Conservation (phyloP, 1,139 yeast genomes). For the Pichia sp. region DNA sequence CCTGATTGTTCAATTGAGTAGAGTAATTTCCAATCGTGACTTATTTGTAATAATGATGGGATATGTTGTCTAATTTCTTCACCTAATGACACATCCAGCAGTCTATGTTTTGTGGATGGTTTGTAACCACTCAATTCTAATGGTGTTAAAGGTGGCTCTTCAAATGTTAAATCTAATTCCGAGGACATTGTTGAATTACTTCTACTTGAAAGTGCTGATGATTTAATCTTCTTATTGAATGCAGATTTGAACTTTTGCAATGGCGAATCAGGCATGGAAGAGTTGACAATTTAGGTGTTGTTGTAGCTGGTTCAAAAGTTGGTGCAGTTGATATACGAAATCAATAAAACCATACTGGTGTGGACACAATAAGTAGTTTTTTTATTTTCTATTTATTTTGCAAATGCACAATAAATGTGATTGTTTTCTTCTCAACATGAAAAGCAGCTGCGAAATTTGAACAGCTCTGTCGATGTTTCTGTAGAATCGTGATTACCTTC, state of each 20-base stretch:
- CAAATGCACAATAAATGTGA: too few species aligned
- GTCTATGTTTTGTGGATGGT: slow-evolving; percentile 46
- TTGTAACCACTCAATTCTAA: slow-evolving; percentile 51
- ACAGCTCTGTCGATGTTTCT: background rate
- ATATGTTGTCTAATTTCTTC: slow-evolving; percentile 65
- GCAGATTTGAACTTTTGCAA: background rate
- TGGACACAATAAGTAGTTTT: too few species aligned
- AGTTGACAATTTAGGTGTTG: background rate
- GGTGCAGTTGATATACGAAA: too few species aligned
- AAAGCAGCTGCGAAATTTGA: background rate
- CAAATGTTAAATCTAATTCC: slow-evolving; percentile 2
- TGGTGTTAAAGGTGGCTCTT: slow-evolving; percentile 41
- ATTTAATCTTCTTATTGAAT: background rate
- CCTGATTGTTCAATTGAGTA: slow-evolving; percentile 92
- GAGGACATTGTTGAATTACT: background rate
- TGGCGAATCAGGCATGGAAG: slow-evolving; percentile 6
- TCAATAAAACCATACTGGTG: too few species aligned
- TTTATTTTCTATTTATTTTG: too few species aligned
- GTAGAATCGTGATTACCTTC: background rate
- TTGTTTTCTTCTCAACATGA: background rate
- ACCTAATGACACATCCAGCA: slow-evolving; percentile 57
- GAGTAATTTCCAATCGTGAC: slow-evolving; percentile 67
- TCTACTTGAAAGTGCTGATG: background rate
- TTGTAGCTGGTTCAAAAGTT: background rate
- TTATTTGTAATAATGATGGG: slow-evolving; percentile 73